Evolutionary conservation across 2,329 filamentous ascomycete genomes (phyloP), one percentile per base, ranked within the genome.

Genomic region (Fusarium tupiense): DNA sequence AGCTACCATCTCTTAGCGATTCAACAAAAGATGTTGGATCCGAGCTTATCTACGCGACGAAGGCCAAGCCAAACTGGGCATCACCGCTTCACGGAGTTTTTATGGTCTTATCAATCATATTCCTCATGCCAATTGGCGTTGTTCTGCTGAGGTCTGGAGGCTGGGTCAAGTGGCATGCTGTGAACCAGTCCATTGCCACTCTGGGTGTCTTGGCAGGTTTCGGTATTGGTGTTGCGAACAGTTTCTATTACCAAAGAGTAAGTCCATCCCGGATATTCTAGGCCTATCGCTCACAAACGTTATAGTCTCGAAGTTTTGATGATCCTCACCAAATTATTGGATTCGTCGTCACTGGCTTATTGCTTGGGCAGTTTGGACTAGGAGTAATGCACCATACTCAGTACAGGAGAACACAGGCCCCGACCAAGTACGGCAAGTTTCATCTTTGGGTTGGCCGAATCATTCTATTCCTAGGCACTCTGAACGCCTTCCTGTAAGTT

Each of bases 251-350:
- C 71, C 87, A 89, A 65, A 83, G 89, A 75, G 90, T 91, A 83
- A 80, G 81, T 61, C 24, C 12, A n/a, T 50, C 38, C 8, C 24
- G 8, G 24, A 7, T n/a, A 8, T n/a, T 17, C 5, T 10, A 13
- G 14, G 24, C 29, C 43, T 43, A 22, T 56, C 59, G 24, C 68
- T 78, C 41, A 77, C 69, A 33, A 24, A 17, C 31, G 47, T 24
- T 29, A 14, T 43, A 90, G 87, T 88, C 88, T 24, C 87, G 85
- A 57, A 81, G 82, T 16, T 89, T 90, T 80, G 85, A 84, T 50
- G 85, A 85, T 3, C 81, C 84, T 14, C 90, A 92, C 76, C 90
- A 91, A 76, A 83, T 91, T 57, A 81, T 92, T 64, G 90, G 90
- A 14, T 83, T 90, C 64, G 77, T 91, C 22, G 81, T 90, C 44